Base-by-base conservation (phyloP, 345 rosid genomes). In the Capsella bursapastoris region DNA sequence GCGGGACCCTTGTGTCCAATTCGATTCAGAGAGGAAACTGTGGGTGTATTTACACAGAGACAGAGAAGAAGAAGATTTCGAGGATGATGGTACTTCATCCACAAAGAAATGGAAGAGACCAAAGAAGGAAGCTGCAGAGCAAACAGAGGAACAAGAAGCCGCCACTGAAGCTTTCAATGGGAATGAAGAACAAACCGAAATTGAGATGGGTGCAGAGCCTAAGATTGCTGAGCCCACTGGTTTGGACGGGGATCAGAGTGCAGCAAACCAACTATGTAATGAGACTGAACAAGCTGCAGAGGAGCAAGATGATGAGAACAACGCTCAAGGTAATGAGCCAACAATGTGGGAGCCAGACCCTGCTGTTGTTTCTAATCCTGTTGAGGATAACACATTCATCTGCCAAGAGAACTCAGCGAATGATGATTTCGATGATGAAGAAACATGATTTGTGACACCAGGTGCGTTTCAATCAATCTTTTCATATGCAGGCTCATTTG, bases 21-120 rank as follows among this genome's bases (percentile, higher is more conserved):
- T 86, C 72, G 98, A 92, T 72, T 82, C 87, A 0, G 99, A 96
- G 56, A 84, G 98, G 87, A 96, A 96, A 81, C 65, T 96, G 85
- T 96, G 99, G 99, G 96, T 89, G 67, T 95, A 95, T 82, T 77
- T 92, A 66, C 99, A 95, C 73, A 79, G 96, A 77, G 96, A 95
- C 60, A 90, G 97, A 80, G 99, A 95, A 83, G 98, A 95, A 81
- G 99, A 95, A 84, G 99, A 95, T 84, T 95, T 95, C 72, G 99
- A 95, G 80, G 99, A 95, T 76, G 99, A 95, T 60, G 99, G 99
- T 48, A 95, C 99, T 78, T 95, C 99, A 64, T 95, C 99, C 35
- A 95, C 99, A 32, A 95, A 95, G 88, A 95, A 95, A 82, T 95
- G 99, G 99, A 95, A 90, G 86, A 89, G 99, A 68, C 98, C 86